Evolutionary conservation across 768 basidiomycete genomes (phyloP).

Genomic region (Lentinus brumalis): DNA sequence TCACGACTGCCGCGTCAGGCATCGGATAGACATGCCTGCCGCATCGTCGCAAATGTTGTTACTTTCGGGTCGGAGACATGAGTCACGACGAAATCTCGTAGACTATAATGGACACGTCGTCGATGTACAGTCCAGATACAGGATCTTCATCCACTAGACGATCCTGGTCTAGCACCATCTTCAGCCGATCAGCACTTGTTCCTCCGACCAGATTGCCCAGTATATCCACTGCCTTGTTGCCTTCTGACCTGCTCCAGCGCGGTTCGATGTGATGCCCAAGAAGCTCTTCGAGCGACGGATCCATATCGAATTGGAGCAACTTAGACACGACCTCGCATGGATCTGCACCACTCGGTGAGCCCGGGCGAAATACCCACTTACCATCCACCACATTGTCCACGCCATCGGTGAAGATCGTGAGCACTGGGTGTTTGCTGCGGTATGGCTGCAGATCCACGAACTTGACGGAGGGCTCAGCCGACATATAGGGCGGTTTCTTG

Average conservation of each 20-base stretch:
- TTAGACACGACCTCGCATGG: not conserved
- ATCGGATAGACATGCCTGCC: too few species aligned
- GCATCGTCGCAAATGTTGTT: too few species aligned
- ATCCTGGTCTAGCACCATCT: not conserved
- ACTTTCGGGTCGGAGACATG: too few species aligned
- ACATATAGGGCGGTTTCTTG: too few species aligned
- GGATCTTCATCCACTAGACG: too few species aligned
- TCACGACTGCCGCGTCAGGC: too few species aligned
- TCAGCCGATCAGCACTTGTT: not conserved
- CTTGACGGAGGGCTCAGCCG: too few species aligned
- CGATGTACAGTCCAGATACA: too few species aligned
- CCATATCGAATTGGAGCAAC: not conserved
- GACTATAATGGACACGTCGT: too few species aligned
- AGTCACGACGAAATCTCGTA: too few species aligned
- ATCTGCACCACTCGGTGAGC: not conserved
- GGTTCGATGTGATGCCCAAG: conserved; percentile 1
- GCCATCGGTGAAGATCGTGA: conserved; percentile 1
- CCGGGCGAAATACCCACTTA: not conserved
- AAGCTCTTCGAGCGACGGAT: not conserved
- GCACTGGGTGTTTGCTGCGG: too few species aligned
- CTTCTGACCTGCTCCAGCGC: not conserved
- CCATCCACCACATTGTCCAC: conserved; percentile 6
- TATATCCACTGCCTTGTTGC: not conserved
- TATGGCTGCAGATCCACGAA: too few species aligned
- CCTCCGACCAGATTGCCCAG: conserved; percentile 2